Base-by-base conservation (phyloP, 371 early-diverging fungal genomes). In the Cokeromyces recurvatus region DNA sequence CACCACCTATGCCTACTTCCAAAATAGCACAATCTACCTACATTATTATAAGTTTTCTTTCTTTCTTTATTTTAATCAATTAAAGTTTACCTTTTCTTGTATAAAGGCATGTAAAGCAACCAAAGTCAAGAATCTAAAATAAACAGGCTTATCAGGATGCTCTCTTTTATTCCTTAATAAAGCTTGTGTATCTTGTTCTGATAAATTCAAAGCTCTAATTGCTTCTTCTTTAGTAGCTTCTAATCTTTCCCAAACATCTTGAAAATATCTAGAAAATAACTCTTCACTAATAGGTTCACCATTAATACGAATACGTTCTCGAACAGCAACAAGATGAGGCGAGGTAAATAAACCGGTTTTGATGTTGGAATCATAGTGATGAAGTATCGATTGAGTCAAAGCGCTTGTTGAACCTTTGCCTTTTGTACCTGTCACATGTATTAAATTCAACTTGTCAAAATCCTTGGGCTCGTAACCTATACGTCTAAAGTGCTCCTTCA, bases 281-380 rank as follows among this genome's bases (percentile, higher is more conserved):
- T 82, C 81, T 39, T 84, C 74, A 9, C 78, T 71, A 3, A 98
- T 64, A 3, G 96, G 94, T 16, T 43, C 59, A 0, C 97, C 96
- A 59, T 95, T 78, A 62, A 97, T 89, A 36, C 94, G 78, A 46
- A 98, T 95, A 22, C 98, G 81, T 62, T 98, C 98, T 22, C 95
- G 84, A 11, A 91, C 95, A 44, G 91, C 84, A 34, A 90, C 78
- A 53, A 97, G 57, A 59, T 97, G 98, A 15, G 98, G 98, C 0
- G 95, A 94, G 6, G 97, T 94, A 57, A 83, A 98, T 31, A 95
- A 62, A 53, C 89, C 89, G 3, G 87, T 77, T 55, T 77, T 65
- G 50, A 84, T 34, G 56, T 57, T 34, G 1, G 53, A 53, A 22
- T 60, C 54, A 32, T 48, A 68, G 23, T 72, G 56, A 23, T 74